Base-by-base conservation (phyloP, 2,329 filamentous ascomycete genomes). In the Thielaviopsis punctulata region DNA sequence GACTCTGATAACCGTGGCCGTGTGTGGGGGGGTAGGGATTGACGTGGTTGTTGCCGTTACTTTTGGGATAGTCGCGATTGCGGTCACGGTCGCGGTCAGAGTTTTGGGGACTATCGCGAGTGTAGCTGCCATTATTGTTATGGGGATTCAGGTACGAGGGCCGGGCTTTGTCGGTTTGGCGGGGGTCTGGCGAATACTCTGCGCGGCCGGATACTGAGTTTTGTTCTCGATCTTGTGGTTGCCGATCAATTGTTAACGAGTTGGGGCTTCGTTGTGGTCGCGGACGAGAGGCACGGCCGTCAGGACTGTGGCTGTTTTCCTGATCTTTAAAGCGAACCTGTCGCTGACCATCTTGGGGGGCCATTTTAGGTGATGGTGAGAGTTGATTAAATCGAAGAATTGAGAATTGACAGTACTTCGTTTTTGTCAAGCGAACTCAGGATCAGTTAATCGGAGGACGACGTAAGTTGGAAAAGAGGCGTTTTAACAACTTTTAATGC, bases 261-360 rank as follows among this genome's bases (percentile, higher is more conserved):
- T 19, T 41, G 36, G 36, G 36, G n/a, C 13, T 5, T 41, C 36
- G 36, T 7, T 41, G 36, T n/a, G 15, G 10, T 22, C 43, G 23
- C 23, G 10, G 19, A 13, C 44, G 44, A 19, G 44, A 5, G 30
- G n/a, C 41, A 27, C 50, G 50, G 22, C 21, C 18, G 25, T 52
- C 50, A n/a, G n/a, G 33, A 19, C 18, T 30, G 10, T 46, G 49
- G 6, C 27, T 41, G 18, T 50, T 19, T 9, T 52, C 50, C 18
- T 47, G n/a, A n/a, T 52, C 43, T 19, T 8, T 41, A 52, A 52
- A 52, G 13, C 50, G 44, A 15, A 52, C 50, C n/a, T 41, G 36
- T 19, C 36, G 15, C 19, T 41, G 36, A 18, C n/a, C n/a, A 18
- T 41, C 36, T 15, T 41, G 36, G n/a, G 36, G 36, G 9, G 36